Evolutionary conservation across 139 green algal genomes (phyloP), one percentile per base, ranked within the genome.

Genomic region (Medakamo hakoo): DNA sequence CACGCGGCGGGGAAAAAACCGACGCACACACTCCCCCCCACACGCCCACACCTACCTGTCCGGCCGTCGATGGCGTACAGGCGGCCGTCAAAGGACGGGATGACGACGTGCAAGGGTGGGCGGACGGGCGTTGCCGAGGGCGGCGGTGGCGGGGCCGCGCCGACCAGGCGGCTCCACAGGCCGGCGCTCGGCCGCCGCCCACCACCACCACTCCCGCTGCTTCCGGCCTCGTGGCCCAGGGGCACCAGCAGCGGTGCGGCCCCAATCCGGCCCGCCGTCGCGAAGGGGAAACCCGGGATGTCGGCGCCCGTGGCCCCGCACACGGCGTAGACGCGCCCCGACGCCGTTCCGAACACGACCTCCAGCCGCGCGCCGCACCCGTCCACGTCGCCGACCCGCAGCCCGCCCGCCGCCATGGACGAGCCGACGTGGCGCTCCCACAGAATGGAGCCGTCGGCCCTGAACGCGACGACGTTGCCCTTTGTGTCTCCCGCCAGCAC

Each of bases 381-480:
- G 29, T 68, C 48, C 20, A 73, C 57, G 67, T 73, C 67, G 24
- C 62, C 52, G 62, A 26, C 27, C 3, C 28, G 1, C 14, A 14
- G 5, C 55, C 3, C n/a, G 9, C 63, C 79, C 72, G 87, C 76
- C n/a, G 78, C 40, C 1, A 89, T 64, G 24, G 80, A 65, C 56
- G 63, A 80, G n/a, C 63, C 67, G 25, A 97, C 57, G 76, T 98
- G 86, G 2, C 78, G 74, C 73, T 95, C 88, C 93, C 93, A 99
- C 57, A 97, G 29, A 78, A 95, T 85, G 57, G 82, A 79, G 40
- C 80, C 89, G 26, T 71, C 63, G 27, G 48, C 59, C 4, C 69
- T 68, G 48, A 97, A 94, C 21, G 78, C 79, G 2, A 84, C 92
- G 55, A 98, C 64, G 70, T 86, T 95, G 69, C 92, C 92, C 2